These are phyloP conservation scores for Tricladium varicosporioides DNA, from an alignment of 2,329 filamentous ascomycete genomes.

Conservation along the genomic window DNA sequence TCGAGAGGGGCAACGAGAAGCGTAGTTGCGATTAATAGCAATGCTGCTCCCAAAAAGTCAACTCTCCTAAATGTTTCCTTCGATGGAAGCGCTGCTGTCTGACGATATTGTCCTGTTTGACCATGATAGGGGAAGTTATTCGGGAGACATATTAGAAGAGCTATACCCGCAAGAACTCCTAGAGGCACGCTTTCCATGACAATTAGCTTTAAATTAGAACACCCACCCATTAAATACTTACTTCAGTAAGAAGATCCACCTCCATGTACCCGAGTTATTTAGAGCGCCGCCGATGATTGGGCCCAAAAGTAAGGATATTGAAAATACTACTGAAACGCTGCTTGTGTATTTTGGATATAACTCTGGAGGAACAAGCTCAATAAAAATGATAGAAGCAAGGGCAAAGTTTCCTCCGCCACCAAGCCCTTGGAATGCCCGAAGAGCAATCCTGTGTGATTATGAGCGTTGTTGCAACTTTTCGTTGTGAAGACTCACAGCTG, in stretches of 20 bases:
- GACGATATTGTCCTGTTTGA: background rate
- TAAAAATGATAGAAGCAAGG: background rate
- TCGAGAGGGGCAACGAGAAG: slow-evolving; percentile 47
- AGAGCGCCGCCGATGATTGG: background rate
- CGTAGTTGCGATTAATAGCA: slow-evolving; percentile 41
- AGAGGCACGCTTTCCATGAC: background rate
- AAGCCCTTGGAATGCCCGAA: background rate
- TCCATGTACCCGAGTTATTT: background rate
- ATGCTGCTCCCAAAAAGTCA: slow-evolving; percentile 25
- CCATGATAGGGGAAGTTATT: background rate
- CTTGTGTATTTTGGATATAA: background rate
- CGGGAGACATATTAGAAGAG: background rate
- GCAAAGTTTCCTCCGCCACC: background rate
- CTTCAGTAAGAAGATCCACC: slow-evolving; percentile 2
- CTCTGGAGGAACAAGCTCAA: background rate
- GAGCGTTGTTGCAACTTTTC: background rate
- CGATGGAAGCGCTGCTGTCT: too few species aligned
- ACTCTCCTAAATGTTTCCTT: background rate
- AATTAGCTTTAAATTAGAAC: background rate
- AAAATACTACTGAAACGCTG: background rate
- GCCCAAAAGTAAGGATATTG: background rate
- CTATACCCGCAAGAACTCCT: background rate
- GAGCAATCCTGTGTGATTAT: background rate
- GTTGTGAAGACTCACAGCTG: slow-evolving; percentile 10
- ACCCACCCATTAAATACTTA: background rate